Percentiles rank a stretch among this genome's conserved stretches.
phyloP scores from a whole-genome alignment of 164 flowering plant species.

The Macadamia tetraphylla region DNA sequence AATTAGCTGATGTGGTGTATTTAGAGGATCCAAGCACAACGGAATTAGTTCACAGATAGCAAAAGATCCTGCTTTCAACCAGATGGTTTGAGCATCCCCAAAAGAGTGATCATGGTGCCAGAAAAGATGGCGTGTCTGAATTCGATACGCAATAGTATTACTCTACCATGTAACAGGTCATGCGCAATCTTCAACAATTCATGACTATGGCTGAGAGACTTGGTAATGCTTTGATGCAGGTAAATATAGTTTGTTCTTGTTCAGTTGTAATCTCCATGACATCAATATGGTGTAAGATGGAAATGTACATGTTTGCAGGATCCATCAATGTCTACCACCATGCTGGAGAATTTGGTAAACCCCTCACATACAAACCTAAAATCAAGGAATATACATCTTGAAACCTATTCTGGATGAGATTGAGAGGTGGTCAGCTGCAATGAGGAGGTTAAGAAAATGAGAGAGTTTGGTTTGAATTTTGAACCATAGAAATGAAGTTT shows the following conservation, averaged over 20 bases:
- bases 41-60: slow-evolving; percentile 86
- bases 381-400: slow-evolving; percentile 83
- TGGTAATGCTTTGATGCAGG: slow-evolving; percentile 93
- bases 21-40: slow-evolving; percentile 83
- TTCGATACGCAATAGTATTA: slow-evolving; percentile 75
- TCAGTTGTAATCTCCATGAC: not conserved
- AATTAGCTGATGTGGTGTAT: slow-evolving; percentile 3
- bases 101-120: slow-evolving; percentile 56
- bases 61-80: slow-evolving; percentile 85
- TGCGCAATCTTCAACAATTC: slow-evolving; percentile 83
- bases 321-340: slow-evolving; percentile 69
- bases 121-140: slow-evolving; percentile 56
- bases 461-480: too few relatives aligned
- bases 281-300: not conserved
- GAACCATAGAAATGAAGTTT: too few relatives aligned
- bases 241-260: slow-evolving; percentile 14
- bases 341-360: slow-evolving; percentile 70
- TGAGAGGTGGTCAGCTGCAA: slow-evolving; percentile 91
- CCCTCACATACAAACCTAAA: slow-evolving; percentile 69
- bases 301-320: slow-evolving; percentile 38
- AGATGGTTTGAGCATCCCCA: slow-evolving; percentile 94
- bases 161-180: slow-evolving; percentile 90
- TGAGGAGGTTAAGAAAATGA: slow-evolving; percentile 37
- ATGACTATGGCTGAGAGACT: slow-evolving; percentile 97
- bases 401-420: slow-evolving; percentile 86